Base-by-base conservation (phyloP, 345 rosid genomes). In the Pistacia atlantica region DNA sequence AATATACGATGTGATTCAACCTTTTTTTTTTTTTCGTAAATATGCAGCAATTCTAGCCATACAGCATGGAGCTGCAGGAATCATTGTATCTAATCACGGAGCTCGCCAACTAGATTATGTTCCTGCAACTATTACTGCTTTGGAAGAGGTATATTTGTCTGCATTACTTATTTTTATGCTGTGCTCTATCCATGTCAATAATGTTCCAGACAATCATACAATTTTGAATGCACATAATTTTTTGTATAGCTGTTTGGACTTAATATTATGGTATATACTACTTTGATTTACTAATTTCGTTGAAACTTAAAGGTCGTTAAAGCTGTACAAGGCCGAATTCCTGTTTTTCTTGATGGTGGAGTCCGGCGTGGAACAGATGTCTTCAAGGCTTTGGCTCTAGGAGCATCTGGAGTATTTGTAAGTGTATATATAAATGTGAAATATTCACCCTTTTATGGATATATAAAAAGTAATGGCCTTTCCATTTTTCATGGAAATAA, bases 351-450 rank as follows among this genome's bases (percentile, higher is more conserved):
- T 1, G 98, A 96, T 65, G 98, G 99, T 25, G 99, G 99, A 33
- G 91, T 96, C 76, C 93, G 98, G 11, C 98, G 97, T 69, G 99
- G 99, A 82, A 96, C 99, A 0, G 98, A 96, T 85, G 98, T 96
- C 66, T 96, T 96, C 82, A 96, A 96, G 87, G 98, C 99, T 35
- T 81, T 96, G 81, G 99, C 99, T 75, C 85, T 96, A 13, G 99
- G 99, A 56, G 98, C 99, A 63, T 87, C 97, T 17, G 99, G 97
- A 80, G 83, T 93, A 78, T 96, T 96, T 84, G 98, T 93, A 85
- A 85, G 99, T 42, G 99, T 42, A 42, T 82, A 14, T 54, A 72
- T 71, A 11, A 22, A 66, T 12, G 35, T 20, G 48, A 68, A 33
- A 28, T 25, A 25, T 25, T 38, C 33, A 61, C 37, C 42, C 46